Evolutionary conservation across 768 basidiomycete genomes (phyloP), one percentile per base, ranked within the genome.

Genomic region (Tulasnella sp.): DNA sequence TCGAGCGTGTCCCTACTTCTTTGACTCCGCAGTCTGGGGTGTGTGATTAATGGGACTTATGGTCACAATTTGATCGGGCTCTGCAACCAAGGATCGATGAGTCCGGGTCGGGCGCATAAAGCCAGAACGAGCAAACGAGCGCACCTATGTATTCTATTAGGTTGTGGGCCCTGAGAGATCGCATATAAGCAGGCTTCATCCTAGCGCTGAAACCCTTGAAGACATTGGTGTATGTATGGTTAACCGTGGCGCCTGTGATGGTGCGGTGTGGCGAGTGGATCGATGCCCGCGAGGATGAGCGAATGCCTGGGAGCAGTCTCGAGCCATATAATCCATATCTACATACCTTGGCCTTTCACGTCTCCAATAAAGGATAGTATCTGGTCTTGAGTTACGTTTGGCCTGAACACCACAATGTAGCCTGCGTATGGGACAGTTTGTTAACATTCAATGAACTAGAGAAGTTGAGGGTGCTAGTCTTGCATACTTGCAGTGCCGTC

Each of bases 321-420:
- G n/a, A n/a, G n/a, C n/a, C 39, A 39, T 68, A 29, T 5, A 19
- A 29, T 68, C 12, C 67, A 19, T 5, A n/a, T 22, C 29, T 40
- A 73, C 68, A 7, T 52, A 76, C 75, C 75, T 25, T 36, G 25
- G 34, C n/a, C 71, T 25, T 69, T 70, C 14, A 76, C 75, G 75
- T 71, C 29, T 22, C 37, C 29, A 3, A 25, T 39, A 37, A 75
- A 76, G 12, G 75, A 29, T 3, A 37, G 31, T 19, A 76, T 76
- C 70, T 76, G 15, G 4, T 76, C 36, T n/a, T 74, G 25, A 40
- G 72, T 76, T 54, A 68, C 75, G 22, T 19, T 22, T 7, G 38
- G 14, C 37, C 70, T 76, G 38, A 76, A 73, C 38, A 73, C 72
- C n/a, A 76, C 75, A 71, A 76, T 73, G 68, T 75, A 76, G 31